Percentiles rank a stretch among this genome's conserved stretches.
Conservation (phyloP, 345 rosid genomes). For the Mangifera indica region DNA sequence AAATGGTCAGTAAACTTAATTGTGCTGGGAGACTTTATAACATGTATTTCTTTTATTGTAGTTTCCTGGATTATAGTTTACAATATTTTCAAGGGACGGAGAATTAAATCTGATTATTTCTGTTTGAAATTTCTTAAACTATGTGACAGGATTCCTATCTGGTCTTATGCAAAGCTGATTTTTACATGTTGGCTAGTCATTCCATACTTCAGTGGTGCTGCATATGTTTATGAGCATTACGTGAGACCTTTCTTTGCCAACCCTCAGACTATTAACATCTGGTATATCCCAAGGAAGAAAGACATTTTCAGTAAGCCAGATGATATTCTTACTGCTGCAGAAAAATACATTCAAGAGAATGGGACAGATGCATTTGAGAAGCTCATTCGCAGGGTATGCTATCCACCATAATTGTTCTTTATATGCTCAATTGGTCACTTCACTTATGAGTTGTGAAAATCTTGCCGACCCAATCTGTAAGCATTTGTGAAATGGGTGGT, state of each 20-base stretch:
- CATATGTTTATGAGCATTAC: constrained; percentile 83
- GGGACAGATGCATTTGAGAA: constrained; percentile 90
- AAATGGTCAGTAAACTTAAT: not conserved
- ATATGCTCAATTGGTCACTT: not conserved
- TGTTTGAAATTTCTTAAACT: constrained; percentile 6
- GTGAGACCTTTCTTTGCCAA: constrained; percentile 76
- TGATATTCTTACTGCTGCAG: constrained; percentile 86
- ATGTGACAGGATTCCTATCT: constrained; percentile 75
- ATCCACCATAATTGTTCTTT: not conserved
- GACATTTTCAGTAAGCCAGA: constrained; percentile 58
- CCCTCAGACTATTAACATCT: constrained; percentile 74
- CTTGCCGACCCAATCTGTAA: not conserved
- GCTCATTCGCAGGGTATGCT: constrained; percentile 63
- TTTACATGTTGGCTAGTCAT: constrained; percentile 94
- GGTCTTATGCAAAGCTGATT: constrained; percentile 79
- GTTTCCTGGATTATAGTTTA: not conserved
- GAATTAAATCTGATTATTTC: not conserved
- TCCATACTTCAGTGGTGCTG: constrained; percentile 94
- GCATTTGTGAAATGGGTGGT: not conserved
- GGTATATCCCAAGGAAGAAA: constrained; percentile 90
- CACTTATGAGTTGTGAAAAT: not conserved
- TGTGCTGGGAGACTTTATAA: not conserved
- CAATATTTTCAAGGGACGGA: not conserved
- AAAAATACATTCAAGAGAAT: constrained; percentile 75
- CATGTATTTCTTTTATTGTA: not conserved